phyloP scores from a whole-genome alignment of 371 early-diverging fungal species.

The Mucor lusitanicus region DNA sequence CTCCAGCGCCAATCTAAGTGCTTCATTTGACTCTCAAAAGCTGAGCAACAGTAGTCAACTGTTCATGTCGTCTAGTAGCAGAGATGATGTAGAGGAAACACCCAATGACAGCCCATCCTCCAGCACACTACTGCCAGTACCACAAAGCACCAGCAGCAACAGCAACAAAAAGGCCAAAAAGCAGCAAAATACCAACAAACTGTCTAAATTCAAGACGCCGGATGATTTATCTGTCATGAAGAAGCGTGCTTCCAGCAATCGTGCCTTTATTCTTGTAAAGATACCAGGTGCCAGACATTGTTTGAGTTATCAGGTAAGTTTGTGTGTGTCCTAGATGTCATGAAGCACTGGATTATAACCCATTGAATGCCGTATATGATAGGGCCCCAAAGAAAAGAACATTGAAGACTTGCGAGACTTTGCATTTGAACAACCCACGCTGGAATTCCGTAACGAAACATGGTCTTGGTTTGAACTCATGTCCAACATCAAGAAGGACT shows the following conservation, averaged over 20 bases:
- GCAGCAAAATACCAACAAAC: constrained; percentile 6
- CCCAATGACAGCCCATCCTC: constrained; percentile 4
- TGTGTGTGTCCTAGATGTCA: too few species aligned
- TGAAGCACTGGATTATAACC: background rate
- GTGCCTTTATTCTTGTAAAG: constrained; percentile 72
- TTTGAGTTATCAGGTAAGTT: constrained; percentile 65
- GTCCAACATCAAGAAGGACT: constrained; percentile 61
- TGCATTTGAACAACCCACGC: constrained; percentile 66
- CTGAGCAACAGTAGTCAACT: background rate
- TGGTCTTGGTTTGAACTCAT: constrained; percentile 75
- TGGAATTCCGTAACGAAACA: constrained; percentile 74
- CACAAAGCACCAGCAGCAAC: background rate
- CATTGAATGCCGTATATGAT: background rate
- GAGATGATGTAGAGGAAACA: constrained; percentile 1
- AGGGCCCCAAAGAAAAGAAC: constrained; percentile 70
- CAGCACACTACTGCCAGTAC: background rate
- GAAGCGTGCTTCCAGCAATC: constrained; percentile 62
- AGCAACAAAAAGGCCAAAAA: constrained; percentile 4
- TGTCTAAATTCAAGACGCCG: constrained; percentile 6
- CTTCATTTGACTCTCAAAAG: background rate
- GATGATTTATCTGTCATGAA: constrained; percentile 62
- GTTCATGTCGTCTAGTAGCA: background rate
- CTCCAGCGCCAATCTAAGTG: background rate
- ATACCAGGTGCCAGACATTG: constrained; percentile 69
- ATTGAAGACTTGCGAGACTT: constrained; percentile 71